phyloP scores from a whole-genome alignment of 805 yeast genomes.

The Pichia membranifaciens region DNA sequence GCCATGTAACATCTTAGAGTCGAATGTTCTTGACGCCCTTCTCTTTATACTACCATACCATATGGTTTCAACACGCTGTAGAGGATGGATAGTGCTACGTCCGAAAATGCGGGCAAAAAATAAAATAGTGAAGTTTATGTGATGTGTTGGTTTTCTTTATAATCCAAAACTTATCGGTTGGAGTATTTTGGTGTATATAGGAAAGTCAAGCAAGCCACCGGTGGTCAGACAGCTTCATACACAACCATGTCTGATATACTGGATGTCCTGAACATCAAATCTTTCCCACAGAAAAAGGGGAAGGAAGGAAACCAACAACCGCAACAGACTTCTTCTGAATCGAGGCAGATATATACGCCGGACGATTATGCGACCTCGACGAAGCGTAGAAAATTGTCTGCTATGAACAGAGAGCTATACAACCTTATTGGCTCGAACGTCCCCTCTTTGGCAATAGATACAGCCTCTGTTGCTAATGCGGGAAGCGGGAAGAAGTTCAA shows the following conservation, averaged over 20 bases:
- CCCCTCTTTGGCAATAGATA: slow-evolving; percentile 68
- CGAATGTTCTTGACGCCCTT: too few relatives aligned
- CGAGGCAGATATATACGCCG: slow-evolving; percentile 17
- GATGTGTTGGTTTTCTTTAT: too few relatives aligned
- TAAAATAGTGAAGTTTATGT: too few relatives aligned
- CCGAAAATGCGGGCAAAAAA: too few relatives aligned
- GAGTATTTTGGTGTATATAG: too few relatives aligned
- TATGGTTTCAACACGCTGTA: too few relatives aligned
- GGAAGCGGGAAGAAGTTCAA: slow-evolving; percentile 43
- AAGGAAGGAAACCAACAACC: slow-evolving; percentile 32
- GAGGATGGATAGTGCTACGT: too few relatives aligned
- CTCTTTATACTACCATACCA: too few relatives aligned
- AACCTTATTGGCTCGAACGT: slow-evolving; percentile 86
- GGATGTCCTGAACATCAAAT: slow-evolving; percentile 61
- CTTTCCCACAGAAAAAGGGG: slow-evolving; percentile 27
- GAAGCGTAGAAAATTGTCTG: slow-evolving; percentile 38
- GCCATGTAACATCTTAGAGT: too few relatives aligned
- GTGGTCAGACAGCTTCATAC: background rate
- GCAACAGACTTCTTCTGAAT: slow-evolving; percentile 6
- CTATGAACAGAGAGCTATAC: slow-evolving; percentile 86
- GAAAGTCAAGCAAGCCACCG: background rate
- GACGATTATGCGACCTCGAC: slow-evolving; percentile 19
- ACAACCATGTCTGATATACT: slow-evolving; percentile 49
- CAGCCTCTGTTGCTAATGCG: slow-evolving; percentile 19
- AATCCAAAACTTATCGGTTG: too few relatives aligned